Base-by-base conservation (phyloP, 148 eudicot genomes). In the Vaccinium myrtillus region DNA sequence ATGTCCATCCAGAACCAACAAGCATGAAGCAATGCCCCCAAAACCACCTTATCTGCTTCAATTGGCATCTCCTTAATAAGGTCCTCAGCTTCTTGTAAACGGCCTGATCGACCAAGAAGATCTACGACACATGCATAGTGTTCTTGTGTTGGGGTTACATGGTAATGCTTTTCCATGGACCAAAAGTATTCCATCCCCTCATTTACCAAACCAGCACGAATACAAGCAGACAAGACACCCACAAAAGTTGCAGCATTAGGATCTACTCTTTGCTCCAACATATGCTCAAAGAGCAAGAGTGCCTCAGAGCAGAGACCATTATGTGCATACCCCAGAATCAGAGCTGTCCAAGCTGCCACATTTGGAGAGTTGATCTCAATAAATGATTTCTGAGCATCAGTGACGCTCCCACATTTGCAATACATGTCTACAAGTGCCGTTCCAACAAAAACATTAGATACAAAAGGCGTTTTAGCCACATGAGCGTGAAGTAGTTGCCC, bases 1-100 rank as follows among this genome's bases (percentile, higher is more conserved):
- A 85, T 84, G 77, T 91, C 89, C 91, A 87, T 88, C 92, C 92
- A 89, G 58, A 70, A 90, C 90, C 86, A 86, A 81, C 92, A 84
- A 30, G 89, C 86, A 85, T 90, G 81, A 27, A 90, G 89, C 85
- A 90, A 75, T 21, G 89, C 81, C 36, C 86, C 84, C 83, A 77
- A 81, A 18, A 87, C 50, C 77, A 87, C 79, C 61, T 75, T 67
- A 61, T 91, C 93, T 18, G 89, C 86, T 84, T 88, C 88, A 81
- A 87, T 53, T 7, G 86, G 89, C 89, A 88, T 88, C 71, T 70
- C 58, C 71, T 85, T 84, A 25, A 90, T 78, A 69, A 91, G 82
- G 50, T 84, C 78, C 89, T 91, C 93, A 1, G 90, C 93, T 90
- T 91, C 92, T 69, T 14, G 83, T 15, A 91, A 30, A 51, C 67